Evolutionary conservation across 2,329 filamentous ascomycete species (phyloP).

Genomic region (Botrytis cinerea): DNA sequence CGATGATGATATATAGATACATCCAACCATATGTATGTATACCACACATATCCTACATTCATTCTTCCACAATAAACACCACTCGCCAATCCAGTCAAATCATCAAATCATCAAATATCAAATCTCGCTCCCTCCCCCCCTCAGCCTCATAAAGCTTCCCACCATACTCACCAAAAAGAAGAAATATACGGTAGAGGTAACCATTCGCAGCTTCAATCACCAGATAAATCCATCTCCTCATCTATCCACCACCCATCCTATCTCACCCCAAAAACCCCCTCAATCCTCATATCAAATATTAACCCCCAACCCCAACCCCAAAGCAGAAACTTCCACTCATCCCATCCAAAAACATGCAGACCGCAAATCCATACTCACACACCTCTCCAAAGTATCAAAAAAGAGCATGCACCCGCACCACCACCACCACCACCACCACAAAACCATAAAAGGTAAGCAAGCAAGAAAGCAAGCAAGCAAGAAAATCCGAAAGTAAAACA

Average conservation of each 20-base stretch:
- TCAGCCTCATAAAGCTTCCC: background rate
- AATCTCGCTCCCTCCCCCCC: background rate
- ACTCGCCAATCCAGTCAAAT: background rate
- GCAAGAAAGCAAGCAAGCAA: background rate
- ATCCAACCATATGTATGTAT: background rate
- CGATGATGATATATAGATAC: background rate
- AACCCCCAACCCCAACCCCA: background rate
- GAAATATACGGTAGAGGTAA: background rate
- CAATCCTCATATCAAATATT: background rate
- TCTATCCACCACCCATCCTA: background rate
- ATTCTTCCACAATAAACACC: background rate
- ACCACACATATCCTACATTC: background rate
- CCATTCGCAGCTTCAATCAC: background rate
- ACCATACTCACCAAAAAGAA: background rate
- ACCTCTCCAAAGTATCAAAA: background rate
- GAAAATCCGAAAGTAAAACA: no score
- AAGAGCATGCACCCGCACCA: no score
- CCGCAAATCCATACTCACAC: background rate
- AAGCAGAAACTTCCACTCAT: background rate
- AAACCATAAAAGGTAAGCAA: background rate
- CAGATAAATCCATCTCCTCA: background rate
- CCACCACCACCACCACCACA: background rate
- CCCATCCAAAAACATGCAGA: background rate
- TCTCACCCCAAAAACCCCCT: background rate
- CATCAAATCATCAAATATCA: background rate